Conservation (phyloP, 306 rosid genomes). For the Senna tora region DNA sequence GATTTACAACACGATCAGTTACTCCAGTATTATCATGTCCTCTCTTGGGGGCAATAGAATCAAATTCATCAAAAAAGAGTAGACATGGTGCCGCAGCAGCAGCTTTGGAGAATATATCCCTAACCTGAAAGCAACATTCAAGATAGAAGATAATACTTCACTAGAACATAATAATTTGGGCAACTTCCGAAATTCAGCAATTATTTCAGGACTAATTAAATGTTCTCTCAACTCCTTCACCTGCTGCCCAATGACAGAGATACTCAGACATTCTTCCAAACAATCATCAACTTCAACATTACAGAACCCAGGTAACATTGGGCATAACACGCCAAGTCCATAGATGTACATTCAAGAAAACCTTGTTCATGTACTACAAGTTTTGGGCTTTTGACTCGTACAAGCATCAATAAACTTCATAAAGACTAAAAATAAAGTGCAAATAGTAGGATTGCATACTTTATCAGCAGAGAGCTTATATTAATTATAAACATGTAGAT, state of each 20-base stretch:
- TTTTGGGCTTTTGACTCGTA: slow-evolving; percentile 10
- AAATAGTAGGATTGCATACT: not conserved
- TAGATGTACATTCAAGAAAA: slow-evolving; percentile 28
- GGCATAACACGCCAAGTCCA: slow-evolving; percentile 20
- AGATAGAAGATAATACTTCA: not conserved
- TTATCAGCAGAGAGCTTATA: slow-evolving; percentile 20
- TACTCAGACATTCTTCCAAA: slow-evolving; percentile 27
- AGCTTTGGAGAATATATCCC: slow-evolving; percentile 94
- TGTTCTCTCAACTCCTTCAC: not conserved
- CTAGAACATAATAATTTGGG: not conserved
- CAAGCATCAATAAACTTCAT: slow-evolving; percentile 23
- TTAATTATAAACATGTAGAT: slow-evolving; percentile 18
- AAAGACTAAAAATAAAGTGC: not conserved
- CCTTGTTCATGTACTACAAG: slow-evolving; percentile 9
- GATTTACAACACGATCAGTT: slow-evolving; percentile 97
- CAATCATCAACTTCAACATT: slow-evolving; percentile 6
- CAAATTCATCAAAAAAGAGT: slow-evolving; percentile 95
- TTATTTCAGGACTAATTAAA: not conserved
- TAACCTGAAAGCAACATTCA: slow-evolving; percentile 69
- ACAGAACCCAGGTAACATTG: slow-evolving; percentile 3
- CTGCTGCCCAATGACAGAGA: not conserved
- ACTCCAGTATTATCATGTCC: slow-evolving; percentile 99
- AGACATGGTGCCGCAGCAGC: slow-evolving; percentile 96
- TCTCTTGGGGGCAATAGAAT: slow-evolving; percentile 97
- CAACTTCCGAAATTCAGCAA: not conserved